phyloP scores from a whole-genome alignment of 108 stramenopile genomes.

The Poteriospumella lacustris region DNA sequence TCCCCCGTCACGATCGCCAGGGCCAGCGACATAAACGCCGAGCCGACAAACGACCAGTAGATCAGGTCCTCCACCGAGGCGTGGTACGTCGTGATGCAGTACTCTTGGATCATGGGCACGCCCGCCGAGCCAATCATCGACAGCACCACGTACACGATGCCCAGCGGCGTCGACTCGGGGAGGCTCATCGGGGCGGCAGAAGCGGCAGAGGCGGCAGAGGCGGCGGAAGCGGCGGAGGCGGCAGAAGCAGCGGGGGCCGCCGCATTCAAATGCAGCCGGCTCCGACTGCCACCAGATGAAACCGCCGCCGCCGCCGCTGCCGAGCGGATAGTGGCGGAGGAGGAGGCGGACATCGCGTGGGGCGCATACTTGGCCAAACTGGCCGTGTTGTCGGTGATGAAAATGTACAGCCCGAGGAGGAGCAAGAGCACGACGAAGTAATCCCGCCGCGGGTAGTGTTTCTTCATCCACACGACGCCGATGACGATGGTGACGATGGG shows the following conservation, averaged over 20 bases:
- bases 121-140: neutral
- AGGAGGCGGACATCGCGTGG: too few species aligned
- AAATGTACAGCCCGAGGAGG: conserved; percentile 16
- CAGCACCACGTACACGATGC: conserved; percentile 11
- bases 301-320: too few species aligned
- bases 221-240: too few species aligned
- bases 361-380: neutral
- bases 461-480: conserved; percentile 26
- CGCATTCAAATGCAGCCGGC: too few species aligned
- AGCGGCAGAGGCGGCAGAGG: too few species aligned
- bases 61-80: conserved; percentile 12
- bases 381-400: neutral
- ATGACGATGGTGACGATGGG: conserved; percentile 27
- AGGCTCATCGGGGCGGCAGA: neutral
- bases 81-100: neutral
- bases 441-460: conserved; percentile 24
- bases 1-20: neutral
- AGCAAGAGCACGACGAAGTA: conserved; percentile 12
- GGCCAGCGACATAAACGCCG: neutral
- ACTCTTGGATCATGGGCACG: conserved; percentile 22
- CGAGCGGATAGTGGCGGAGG: too few species aligned
- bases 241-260: too few species aligned
- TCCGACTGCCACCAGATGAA: too few species aligned
- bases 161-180: neutral
- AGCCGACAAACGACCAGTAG: conserved; percentile 12